Percentiles rank a stretch among this genome's conserved stretches.
Conservation (phyloP, 768 basidiomycete genomes). For the Lentinus brumalis region DNA sequence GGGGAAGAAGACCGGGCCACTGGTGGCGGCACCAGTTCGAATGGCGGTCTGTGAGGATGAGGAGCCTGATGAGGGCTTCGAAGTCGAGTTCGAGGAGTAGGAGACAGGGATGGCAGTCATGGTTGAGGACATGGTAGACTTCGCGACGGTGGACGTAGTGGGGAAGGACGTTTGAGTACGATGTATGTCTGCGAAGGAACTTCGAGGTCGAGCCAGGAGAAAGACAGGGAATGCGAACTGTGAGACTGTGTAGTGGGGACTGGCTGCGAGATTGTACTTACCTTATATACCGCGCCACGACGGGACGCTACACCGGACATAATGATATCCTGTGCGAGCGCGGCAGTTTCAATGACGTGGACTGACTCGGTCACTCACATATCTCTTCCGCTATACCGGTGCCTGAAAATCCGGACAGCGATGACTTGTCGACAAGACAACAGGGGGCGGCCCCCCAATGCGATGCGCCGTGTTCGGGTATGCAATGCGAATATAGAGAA, state of each 20-base stretch:
- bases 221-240: not conserved
- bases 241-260: conserved; percentile 4
- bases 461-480: conserved; percentile 8
- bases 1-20: conserved; percentile 18
- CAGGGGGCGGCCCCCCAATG: conserved; percentile 13
- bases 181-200: not conserved
- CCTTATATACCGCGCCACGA: conserved; percentile 9
- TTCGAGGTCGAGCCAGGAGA: not conserved
- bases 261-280: not conserved
- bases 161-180: not conserved
- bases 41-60: conserved; percentile 11
- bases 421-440: conserved; percentile 19
- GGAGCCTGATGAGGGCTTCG: conserved; percentile 16
- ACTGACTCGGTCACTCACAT: conserved; percentile 12
- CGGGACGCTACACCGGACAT: conserved; percentile 11
- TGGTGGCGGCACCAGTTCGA: conserved; percentile 7
- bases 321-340: conserved; percentile 8
- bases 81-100: conserved; percentile 11
- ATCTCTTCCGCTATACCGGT: conserved; percentile 6
- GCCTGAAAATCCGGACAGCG: conserved; percentile 20
- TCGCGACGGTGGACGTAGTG: not conserved
- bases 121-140: conserved; percentile 3
- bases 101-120: conserved; percentile 6
- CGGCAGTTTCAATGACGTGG: conserved; percentile 13
- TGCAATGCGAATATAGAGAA: conserved; percentile 1